Evolutionary conservation across 331 rosid genomes (phyloP), one percentile per base, ranked within the genome.

Genomic region (Saraca asoca): DNA sequence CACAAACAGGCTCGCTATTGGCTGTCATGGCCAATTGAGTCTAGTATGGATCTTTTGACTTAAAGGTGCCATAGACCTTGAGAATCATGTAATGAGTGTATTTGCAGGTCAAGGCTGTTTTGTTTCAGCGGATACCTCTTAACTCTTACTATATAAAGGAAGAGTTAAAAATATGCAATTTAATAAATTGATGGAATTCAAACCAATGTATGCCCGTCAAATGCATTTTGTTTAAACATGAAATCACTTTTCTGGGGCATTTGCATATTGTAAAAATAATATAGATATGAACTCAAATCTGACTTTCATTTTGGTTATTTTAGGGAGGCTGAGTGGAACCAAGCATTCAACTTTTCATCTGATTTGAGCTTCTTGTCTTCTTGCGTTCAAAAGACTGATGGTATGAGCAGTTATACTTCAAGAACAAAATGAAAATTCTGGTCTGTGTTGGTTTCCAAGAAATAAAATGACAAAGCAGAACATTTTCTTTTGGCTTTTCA

Each of bases 301-400:
- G 69, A 54, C 41, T 42, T 34, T 38, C 12, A 31, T 19, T 69
- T 73, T 64, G 56, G 46, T 65, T 50, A 69, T 60, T 75, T 56
- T 64, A 89, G 96, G 82, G 81, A 80, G 39, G 85, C 62, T 75
- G 96, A 89, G 64, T 89, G 96, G 96, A 73, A 80, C 69, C 72
- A 64, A 58, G 94, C 96, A 9, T 89, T 89, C 77, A 82, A 89
- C 70, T 89, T 63, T 72, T 86, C 93, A 12, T 56, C 83, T 68
- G 85, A 86, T 74, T 62, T 84, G 80, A 81, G 70, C 20, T 89
- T 89, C 85, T 74, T 89, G 72, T 50, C 87, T 64, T 82, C 94
- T 58, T 89, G 96, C 84, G 69, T 89, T 57, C 79, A 7, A 68
- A 77, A 79, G 73, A 84, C 78, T 20, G 62, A 79, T 60, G 96